Conservation (phyloP, 2,329 filamentous ascomycete species). For the Aspergillus nomiae region DNA sequence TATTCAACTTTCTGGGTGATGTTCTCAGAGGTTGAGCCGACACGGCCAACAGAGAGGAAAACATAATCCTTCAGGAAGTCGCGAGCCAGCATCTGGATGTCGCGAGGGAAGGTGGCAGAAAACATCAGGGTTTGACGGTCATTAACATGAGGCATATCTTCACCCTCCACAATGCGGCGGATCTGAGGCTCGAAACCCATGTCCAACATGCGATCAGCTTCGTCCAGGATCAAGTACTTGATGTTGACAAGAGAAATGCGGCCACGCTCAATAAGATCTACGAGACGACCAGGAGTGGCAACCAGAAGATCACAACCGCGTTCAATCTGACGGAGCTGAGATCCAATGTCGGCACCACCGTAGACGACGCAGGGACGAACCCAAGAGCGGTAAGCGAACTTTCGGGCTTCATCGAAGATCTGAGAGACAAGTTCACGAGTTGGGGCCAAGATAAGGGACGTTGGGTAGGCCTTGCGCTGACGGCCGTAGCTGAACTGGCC, state of each 20-base stretch:
- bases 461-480: slow-evolving; percentile 97
- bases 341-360: slow-evolving; percentile 97
- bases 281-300: slow-evolving; percentile 93
- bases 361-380: slow-evolving; percentile 98
- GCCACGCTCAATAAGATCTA: slow-evolving; percentile 97
- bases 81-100: slow-evolving; percentile 98
- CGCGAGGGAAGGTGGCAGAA: slow-evolving; percentile 96
- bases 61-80: slow-evolving; percentile 99
- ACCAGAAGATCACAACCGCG: slow-evolving; percentile 95
- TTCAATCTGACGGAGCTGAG: slow-evolving; percentile 97
- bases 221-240: slow-evolving; percentile 98
- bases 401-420: slow-evolving; percentile 96
- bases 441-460: slow-evolving; percentile 90
- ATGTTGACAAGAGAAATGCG: slow-evolving; percentile 97
- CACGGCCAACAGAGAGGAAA: slow-evolving; percentile 97
- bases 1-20: slow-evolving; percentile 99
- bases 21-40: slow-evolving; percentile 99
- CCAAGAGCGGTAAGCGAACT: slow-evolving; percentile 99
- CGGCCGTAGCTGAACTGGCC: slow-evolving; percentile 74
- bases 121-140: slow-evolving; percentile 99
- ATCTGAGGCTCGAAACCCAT: slow-evolving; percentile 99
- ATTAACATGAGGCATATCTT: slow-evolving; percentile 88
- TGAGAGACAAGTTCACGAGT: slow-evolving; percentile 98
- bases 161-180: slow-evolving; percentile 94
- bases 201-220: slow-evolving; percentile 99